Base-by-base conservation (phyloP, 2,329 filamentous ascomycete species). In the Cladosporium sp. region DNA sequence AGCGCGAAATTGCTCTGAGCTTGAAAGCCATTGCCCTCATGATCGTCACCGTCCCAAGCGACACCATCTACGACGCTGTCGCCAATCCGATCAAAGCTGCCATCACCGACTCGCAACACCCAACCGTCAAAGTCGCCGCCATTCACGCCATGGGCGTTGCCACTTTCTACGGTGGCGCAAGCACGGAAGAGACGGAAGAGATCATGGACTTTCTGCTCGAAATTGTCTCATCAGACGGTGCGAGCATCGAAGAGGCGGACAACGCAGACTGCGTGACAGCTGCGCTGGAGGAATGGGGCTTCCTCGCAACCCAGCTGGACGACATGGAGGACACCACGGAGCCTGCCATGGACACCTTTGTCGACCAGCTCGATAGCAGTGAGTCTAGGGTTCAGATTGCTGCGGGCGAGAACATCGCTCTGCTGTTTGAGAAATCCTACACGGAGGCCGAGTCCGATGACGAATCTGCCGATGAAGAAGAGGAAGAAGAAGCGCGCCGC, bases 341-440 rank as follows among this genome's bases (percentile, higher is more conserved):
- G 58, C 72, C 81, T 28, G 85, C 87, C 13, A 80, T 93, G 61
- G 86, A 93, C 49, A 84, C 85, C 2, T 89, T 95, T 61, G 83
- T 88, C 40, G 89, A 95, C 44, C 90, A 95, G 69, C 84, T 95
- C 14, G 84, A 91, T 55, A 89, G 86, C 66, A 77, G 77, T 32
- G 84, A 89, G 54, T 74, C 83, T 1, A 74, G 79, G 8, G 87
- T 95, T 1, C 88, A 93, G 63, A 82, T 89, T 43, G 82, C 85
- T 3, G 86, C 89, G 0, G 89, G 86, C 3, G 81, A 86, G 63
- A 88, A 88, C 66, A 90, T 95, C 54, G 89, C 89, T 0, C 75
- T 95, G 9, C 75, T 95, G 9, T 92, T 88, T 62, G 90, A 95
- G 68, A 86, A 86, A 56, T 81, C 78, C 54, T 83, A 79, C 66